Base-by-base conservation (phyloP, 1,139 yeast genomes). In the Blastobotrys arbuscula region DNA sequence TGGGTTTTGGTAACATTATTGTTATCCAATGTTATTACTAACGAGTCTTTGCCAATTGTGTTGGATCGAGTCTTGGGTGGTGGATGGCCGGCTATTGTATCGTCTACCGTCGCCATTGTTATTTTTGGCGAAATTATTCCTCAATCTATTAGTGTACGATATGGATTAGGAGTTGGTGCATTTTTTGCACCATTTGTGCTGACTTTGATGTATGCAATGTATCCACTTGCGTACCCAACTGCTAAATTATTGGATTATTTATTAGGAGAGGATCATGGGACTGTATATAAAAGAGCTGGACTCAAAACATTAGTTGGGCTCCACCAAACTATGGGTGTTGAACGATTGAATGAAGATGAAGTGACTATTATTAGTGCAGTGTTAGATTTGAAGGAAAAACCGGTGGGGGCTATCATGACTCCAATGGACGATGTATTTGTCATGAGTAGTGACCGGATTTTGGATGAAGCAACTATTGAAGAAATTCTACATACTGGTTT, bases 41-140 rank as follows among this genome's bases (percentile, higher is more conserved):
- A 92, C 67, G 98, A 92, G 67, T 84, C 97, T 1, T 75, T 92
- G 53, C 98, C 98, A 1, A 92, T 92, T 59, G 95, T 92, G 16
- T 76, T 92, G 55, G 97, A 92, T 65, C 76, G 95, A 50, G 84
- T 90, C 60, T 76, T 92, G 24, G 97, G 97, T 43, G 97, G 98
- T 40, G 98, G 98, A 2, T 85, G 96, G 88, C 92, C 95, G 13
- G 98, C 98, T 0, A 96, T 92, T 43, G 89, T 89, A 20, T 77
- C 92, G 10, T 84, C 97, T 13, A 90, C 98, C 0, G 92, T 86
- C 2, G 80, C 92, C 30, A 92, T 92, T 64, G 97, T 92, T 47
- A 78, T 92, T 20, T 92, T 92, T 68, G 98, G 98, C 49, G 98
- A 92, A 65, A 86, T 92, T 59, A 92, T 92, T 55, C 98, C 98